Percentiles rank a stretch among this genome's conserved stretches.
Evolutionary conservation across 1,284 basidiomycete species (phyloP).

Genomic region (Sanghuangporus sanghuang): DNA sequence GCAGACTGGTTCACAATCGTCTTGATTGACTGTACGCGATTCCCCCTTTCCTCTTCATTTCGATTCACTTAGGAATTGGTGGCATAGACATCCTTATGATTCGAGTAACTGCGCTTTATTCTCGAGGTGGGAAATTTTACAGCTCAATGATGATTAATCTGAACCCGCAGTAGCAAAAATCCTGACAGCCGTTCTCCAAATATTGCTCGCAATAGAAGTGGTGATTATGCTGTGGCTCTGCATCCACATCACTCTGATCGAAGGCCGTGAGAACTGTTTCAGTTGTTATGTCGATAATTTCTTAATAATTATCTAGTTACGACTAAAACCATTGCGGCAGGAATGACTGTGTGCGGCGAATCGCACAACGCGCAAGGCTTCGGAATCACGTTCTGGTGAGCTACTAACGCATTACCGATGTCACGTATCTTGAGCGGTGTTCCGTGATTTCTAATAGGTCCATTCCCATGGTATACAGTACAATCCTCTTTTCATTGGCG

Average conservation of each 20-base stretch:
- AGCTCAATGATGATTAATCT: neutral
- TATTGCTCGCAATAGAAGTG: neutral
- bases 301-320: neutral
- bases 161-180: neutral
- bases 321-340: neutral
- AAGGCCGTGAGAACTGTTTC: neutral
- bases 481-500: neutral
- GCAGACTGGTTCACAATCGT: neutral
- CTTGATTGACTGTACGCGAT: neutral
- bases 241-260: neutral
- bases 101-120: neutral
- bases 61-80: neutral
- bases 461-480: neutral
- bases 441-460: neutral
- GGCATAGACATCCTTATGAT: neutral
- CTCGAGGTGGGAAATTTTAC: neutral
- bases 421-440: neutral
- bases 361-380: neutral
- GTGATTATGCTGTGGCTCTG: neutral
- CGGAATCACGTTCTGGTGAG: neutral
- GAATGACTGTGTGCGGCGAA: neutral
- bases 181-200: neutral
- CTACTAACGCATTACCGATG: neutral
- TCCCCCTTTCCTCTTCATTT: neutral
- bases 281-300: neutral